Evolutionary conservation across 2,329 filamentous ascomycete species (phyloP).

Genomic region (Pestalotiopsis sp.): DNA sequence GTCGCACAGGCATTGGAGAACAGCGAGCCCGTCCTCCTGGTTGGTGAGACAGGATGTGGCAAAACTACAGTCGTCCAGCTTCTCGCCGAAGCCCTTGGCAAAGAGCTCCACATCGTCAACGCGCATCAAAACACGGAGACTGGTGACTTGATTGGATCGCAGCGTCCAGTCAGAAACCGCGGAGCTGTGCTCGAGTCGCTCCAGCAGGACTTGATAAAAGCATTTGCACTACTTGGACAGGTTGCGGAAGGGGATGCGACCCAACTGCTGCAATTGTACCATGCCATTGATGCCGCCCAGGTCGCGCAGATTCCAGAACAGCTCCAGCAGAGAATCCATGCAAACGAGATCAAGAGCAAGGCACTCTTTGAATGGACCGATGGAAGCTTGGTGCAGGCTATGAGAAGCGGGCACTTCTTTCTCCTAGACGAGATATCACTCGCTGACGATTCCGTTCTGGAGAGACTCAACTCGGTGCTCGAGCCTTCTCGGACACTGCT

Average conservation of each 20-base stretch:
- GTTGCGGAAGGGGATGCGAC: conserved; percentile 49
- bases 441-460: conserved; percentile 94
- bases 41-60: conserved; percentile 96
- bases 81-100: conserved; percentile 78
- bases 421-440: conserved; percentile 97
- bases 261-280: conserved; percentile 62
- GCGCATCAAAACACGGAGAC: conserved; percentile 99
- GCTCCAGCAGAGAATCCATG: conserved; percentile 48
- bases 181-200: conserved; percentile 71
- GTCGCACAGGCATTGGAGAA: conserved; percentile 86
- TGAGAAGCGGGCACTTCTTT: conserved; percentile 89
- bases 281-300: conserved; percentile 49
- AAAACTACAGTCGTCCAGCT: conserved; percentile 97
- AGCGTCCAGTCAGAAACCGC: conserved; percentile 87
- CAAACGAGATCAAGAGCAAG: conserved; percentile 66
- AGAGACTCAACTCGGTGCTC: conserved; percentile 93
- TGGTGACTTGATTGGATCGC: conserved; percentile 93
- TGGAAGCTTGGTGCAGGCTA: conserved; percentile 89
- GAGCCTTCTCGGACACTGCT: conserved; percentile 86
- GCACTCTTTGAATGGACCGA: conserved; percentile 97
- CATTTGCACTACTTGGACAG: conserved; percentile 45
- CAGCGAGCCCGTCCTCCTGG: conserved; percentile 90
- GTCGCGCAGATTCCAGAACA: conserved; percentile 49
- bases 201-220: conserved; percentile 58
- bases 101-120: conserved; percentile 86